A percentile compares a stretch with the other conserved stretches of the same genome.
Evolutionary conservation across 1,139 yeast species (phyloP).

Genomic region (Candida sanyaensis): DNA sequence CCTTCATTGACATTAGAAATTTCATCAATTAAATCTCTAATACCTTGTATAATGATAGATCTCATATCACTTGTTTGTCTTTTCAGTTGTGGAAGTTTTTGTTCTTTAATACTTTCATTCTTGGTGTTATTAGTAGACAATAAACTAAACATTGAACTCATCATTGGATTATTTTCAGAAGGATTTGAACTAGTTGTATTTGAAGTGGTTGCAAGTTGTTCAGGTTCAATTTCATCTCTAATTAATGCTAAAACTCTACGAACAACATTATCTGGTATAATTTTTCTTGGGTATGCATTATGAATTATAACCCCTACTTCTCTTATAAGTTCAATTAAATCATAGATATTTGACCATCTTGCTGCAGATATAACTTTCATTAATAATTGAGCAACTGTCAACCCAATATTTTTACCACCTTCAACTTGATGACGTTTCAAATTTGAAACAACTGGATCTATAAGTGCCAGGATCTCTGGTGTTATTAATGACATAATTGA

Average conservation of each 20-base stretch:
- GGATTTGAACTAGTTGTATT: neutral
- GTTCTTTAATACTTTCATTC: slow-evolving; percentile 30
- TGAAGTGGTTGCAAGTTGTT: slow-evolving; percentile 14
- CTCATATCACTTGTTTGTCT: slow-evolving; percentile 66
- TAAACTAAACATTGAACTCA: slow-evolving; percentile 85
- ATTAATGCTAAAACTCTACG: slow-evolving; percentile 86
- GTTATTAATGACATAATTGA: slow-evolving; percentile 18
- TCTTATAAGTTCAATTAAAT: slow-evolving; percentile 70
- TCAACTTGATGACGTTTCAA: slow-evolving; percentile 73
- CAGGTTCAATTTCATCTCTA: slow-evolving; percentile 80
- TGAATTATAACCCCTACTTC: slow-evolving; percentile 59
- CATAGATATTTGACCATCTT: slow-evolving; percentile 73
- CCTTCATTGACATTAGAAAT: slow-evolving; percentile 88
- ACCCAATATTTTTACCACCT: slow-evolving; percentile 78
- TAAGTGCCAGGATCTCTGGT: slow-evolving; percentile 37
- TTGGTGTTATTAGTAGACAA: slow-evolving; percentile 52
- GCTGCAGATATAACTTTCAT: slow-evolving; percentile 90
- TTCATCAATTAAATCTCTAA: slow-evolving; percentile 90
- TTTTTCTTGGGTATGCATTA: slow-evolving; percentile 74
- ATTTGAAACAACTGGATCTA: slow-evolving; percentile 42
- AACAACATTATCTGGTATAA: slow-evolving; percentile 87
- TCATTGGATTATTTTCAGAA: slow-evolving; percentile 53
- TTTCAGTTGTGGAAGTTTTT: slow-evolving; percentile 33
- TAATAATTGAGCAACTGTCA: slow-evolving; percentile 82
- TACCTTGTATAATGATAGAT: slow-evolving; percentile 90